Conservation (phyloP, 495 filamentous ascomycete genomes). For the Trichoderma parareesei region DNA sequence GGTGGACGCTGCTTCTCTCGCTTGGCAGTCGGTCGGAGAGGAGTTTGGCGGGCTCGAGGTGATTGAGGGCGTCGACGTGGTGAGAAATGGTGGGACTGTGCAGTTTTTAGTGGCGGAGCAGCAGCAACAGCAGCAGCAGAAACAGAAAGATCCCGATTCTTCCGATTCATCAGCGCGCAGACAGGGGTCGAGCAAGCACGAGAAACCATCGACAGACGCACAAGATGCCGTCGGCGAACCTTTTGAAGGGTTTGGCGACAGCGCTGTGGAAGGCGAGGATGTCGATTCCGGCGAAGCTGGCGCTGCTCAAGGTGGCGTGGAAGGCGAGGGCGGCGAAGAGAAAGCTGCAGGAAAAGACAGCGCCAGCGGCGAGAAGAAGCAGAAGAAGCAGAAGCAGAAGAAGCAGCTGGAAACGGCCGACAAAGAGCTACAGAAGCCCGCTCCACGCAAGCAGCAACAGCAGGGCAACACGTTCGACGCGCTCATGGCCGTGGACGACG, state of each 20-base stretch:
- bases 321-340: background rate
- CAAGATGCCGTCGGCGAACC: conserved; percentile 27
- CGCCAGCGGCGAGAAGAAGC: conserved; percentile 2
- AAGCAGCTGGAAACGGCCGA: conserved; percentile 8
- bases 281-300: conserved; percentile 12
- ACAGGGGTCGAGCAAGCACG: conserved; percentile 17
- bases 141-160: background rate
- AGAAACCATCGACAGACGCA: conserved; percentile 13
- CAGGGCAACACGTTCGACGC: conserved; percentile 12
- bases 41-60: conserved; percentile 94
- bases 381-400: conserved; percentile 1
- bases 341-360: background rate
- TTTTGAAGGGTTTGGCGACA: conserved; percentile 50
- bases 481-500: conserved; percentile 8
- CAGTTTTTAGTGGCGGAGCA: conserved; percentile 37
- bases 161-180: conserved; percentile 17
- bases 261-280: conserved; percentile 16
- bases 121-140: background rate
- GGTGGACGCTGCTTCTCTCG: conserved; percentile 53
- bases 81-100: conserved; percentile 46
- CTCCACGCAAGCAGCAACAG: conserved; percentile 4
- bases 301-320: conserved; percentile 11
- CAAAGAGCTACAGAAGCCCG: conserved; percentile 4
- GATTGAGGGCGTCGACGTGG: conserved; percentile 78
- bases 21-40: conserved; percentile 78